A percentile compares a stretch with the other conserved stretches of the same genome.
Conservation (phyloP, 345 rosid genomes). For the Dovyalis caffra region DNA sequence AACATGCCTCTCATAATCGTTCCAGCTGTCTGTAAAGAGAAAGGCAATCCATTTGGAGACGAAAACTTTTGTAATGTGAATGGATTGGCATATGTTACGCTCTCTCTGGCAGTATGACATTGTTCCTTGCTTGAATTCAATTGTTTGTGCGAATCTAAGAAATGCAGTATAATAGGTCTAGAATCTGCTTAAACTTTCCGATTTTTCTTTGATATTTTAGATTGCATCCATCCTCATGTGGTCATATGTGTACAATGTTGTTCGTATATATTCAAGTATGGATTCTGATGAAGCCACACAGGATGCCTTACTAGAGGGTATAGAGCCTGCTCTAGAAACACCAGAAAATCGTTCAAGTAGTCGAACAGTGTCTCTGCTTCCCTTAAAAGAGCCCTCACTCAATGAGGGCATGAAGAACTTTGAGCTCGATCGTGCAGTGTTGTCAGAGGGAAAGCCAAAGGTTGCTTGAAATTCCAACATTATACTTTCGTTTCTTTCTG, state of each 20-base stretch:
- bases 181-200: background rate
- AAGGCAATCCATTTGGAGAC: conserved; percentile 50
- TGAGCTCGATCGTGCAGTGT: conserved; percentile 11
- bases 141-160: background rate
- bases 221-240: conserved; percentile 46
- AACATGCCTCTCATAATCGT: conserved; percentile 46
- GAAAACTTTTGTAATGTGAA: conserved; percentile 30
- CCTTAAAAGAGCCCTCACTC: background rate
- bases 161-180: no score
- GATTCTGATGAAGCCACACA: conserved; percentile 5
- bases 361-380: conserved; percentile 24
- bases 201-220: conserved; percentile 24
- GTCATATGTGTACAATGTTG: conserved; percentile 46
- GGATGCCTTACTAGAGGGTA: background rate
- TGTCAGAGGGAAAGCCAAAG: conserved; percentile 5
- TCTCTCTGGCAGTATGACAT: conserved; percentile 49
- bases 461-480: background rate
- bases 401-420: conserved; percentile 2
- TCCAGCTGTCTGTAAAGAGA: conserved; percentile 53
- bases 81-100: conserved; percentile 49
- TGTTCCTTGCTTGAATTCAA: background rate
- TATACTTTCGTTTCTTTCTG: background rate
- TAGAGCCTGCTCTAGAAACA: conserved; percentile 6
- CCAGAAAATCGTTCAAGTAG: no score
- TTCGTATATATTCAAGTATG: conserved; percentile 31